phyloP scores from a whole-genome alignment of 495 filamentous ascomycete species.

The Glarea lozoyensis region DNA sequence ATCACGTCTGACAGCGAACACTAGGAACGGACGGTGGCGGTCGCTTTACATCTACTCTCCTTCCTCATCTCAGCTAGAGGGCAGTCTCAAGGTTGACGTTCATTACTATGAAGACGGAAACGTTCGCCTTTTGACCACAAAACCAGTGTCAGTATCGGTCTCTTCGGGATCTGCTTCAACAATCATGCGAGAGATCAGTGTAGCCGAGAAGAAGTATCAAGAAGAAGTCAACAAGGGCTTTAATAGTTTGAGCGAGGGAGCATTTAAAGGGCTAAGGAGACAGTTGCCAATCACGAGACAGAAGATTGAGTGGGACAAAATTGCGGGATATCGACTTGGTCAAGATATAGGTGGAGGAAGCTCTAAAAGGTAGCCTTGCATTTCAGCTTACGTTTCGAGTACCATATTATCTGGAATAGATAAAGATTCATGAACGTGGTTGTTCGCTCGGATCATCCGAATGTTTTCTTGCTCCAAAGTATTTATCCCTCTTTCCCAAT shows the following conservation, averaged over 20 bases:
- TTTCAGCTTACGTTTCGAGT: constrained; percentile 1
- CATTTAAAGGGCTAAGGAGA: constrained; percentile 86
- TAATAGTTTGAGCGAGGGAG: constrained; percentile 76
- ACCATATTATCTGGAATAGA: background rate
- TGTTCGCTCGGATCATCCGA: no score
- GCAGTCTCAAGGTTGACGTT: constrained; percentile 73
- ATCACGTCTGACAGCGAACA: constrained; percentile 5
- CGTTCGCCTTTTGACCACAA: constrained; percentile 79
- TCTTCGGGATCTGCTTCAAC: constrained; percentile 53
- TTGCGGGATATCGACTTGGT: constrained; percentile 82
- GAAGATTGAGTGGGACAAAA: constrained; percentile 99
- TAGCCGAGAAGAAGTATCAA: constrained; percentile 84
- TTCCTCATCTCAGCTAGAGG: constrained; percentile 49
- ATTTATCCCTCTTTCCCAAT: no score
- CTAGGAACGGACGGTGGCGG: constrained; percentile 92
- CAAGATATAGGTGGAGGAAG: constrained; percentile 58
- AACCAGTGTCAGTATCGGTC: constrained; percentile 55
- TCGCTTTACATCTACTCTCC: constrained; percentile 74
- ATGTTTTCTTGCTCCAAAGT: no score
- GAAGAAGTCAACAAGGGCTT: constrained; percentile 93
- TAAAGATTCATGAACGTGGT: background rate
- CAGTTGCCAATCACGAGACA: constrained; percentile 95
- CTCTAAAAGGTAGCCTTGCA: constrained; percentile 29
- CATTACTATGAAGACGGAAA: constrained; percentile 99
- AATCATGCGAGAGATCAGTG: constrained; percentile 65